Evolutionary conservation across 768 basidiomycete genomes (phyloP).

Genomic region (Suillus plorans): DNA sequence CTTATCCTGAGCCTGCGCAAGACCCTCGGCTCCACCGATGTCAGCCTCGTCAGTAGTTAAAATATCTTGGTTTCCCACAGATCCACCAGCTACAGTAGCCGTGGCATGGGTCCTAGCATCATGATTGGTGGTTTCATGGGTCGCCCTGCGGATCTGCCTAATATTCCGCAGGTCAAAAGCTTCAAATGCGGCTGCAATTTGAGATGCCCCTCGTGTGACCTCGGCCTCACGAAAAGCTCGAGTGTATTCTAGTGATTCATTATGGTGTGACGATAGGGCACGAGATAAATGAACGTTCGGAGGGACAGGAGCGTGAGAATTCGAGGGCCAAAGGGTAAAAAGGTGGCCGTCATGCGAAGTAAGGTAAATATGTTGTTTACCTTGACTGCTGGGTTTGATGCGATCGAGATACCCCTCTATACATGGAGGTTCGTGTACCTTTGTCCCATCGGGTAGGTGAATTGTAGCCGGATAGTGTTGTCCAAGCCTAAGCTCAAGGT

Average conservation of each 20-base stretch:
- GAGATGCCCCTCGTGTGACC: slow-evolving; percentile 58
- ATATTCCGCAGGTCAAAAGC: slow-evolving; percentile 76
- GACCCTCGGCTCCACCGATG: slow-evolving; percentile 59
- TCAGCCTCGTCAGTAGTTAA: slow-evolving; percentile 56
- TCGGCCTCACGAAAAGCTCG: slow-evolving; percentile 48
- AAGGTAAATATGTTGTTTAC: slow-evolving; percentile 65
- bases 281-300: slow-evolving; percentile 47
- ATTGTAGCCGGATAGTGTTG: slow-evolving; percentile 60
- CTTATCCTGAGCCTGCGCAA: slow-evolving; percentile 44
- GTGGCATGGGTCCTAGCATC: slow-evolving; percentile 17
- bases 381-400: slow-evolving; percentile 57
- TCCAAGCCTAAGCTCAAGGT: slow-evolving; percentile 73
- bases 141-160: slow-evolving; percentile 60
- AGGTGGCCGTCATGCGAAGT: slow-evolving; percentile 71
- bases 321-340: slow-evolving; percentile 52
- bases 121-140: slow-evolving; percentile 31
- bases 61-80: slow-evolving; percentile 9
- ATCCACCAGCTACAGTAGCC: background rate
- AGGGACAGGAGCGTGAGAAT: slow-evolving; percentile 69
- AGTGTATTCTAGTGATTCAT: slow-evolving; percentile 26
- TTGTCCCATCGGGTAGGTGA: slow-evolving; percentile 39
- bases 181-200: slow-evolving; percentile 64
- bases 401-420: slow-evolving; percentile 87
- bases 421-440: slow-evolving; percentile 70
- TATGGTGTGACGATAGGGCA: slow-evolving; percentile 29